Base-by-base conservation (phyloP, 768 basidiomycete species). In the Suillus subluteus region DNA sequence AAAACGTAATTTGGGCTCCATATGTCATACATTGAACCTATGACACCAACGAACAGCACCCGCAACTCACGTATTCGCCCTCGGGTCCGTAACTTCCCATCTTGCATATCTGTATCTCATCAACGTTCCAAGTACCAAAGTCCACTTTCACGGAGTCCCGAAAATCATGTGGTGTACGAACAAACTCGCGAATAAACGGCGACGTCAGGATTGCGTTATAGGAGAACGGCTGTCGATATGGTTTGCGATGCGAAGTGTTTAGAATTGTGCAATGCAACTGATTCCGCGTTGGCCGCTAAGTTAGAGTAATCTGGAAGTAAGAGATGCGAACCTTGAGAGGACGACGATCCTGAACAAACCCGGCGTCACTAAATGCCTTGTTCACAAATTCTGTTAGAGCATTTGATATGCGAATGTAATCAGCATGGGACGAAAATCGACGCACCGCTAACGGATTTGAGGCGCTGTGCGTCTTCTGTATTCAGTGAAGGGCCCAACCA, bases 51-150 rank as follows among this genome's bases (percentile, higher is more conserved):
- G 68, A 70, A 59, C 69, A 61, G 4, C 73, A 69, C 1, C 76
- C 76, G 58, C 78, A 82, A 67, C 82, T 84, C 21, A 87, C 81
- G 70, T 91, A 92, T 73, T 87, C 88, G 16, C 86, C 88, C 66
- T 88, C 82, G 0, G 80, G 80, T 0, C 86, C 89, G 69, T 82
- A 82, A 69, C 90, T 90, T 0, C 91, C 89, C 91, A 92, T 91
- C 54, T 82, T 79, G 79, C 90, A 92, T 40, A 92, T 79, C 73
- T 91, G 86, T 13, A 91, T 76, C 68, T 87, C 85, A 40, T 82
- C 74, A 9, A 90, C 83, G 1, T 71, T 61, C 80, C 86, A 90
- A 1, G 76, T 70, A 0, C 91, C 90, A 26, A 91, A 79, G 43
- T 86, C 69, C 30, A 87, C 80, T 5, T 66, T 62, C 54, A 78